Conservation (phyloP, 768 basidiomycete genomes). For the Tephrocybe sp. region DNA sequence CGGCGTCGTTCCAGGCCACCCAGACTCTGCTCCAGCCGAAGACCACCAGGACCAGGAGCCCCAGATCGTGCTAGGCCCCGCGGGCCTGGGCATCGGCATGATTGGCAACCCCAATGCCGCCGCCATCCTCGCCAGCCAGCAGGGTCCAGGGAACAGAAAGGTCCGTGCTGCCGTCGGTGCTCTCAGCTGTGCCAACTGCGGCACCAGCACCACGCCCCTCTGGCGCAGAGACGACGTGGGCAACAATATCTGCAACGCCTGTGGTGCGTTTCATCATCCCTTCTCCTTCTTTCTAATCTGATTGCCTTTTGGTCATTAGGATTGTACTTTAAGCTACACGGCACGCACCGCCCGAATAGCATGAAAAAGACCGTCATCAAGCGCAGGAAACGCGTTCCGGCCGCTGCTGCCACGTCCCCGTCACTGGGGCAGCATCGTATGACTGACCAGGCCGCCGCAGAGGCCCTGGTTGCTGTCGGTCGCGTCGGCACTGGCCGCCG, state of each 20-base stretch:
- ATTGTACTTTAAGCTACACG: constrained; percentile 97
- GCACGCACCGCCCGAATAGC: constrained; percentile 93
- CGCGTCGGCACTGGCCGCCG: constrained; percentile 42
- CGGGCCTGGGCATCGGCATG: constrained; percentile 20
- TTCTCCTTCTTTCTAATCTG: constrained; percentile 4
- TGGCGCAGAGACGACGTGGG: constrained; percentile 91
- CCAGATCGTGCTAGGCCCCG: constrained; percentile 18
- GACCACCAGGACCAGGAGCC: not conserved
- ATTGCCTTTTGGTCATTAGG: constrained; percentile 46
- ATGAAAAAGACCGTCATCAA: constrained; percentile 99
- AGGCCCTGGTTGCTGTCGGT: constrained; percentile 84
- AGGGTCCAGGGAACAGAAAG: constrained; percentile 26
- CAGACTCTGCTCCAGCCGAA: not conserved
- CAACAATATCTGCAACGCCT: constrained; percentile 94
- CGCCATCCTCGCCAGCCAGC: constrained; percentile 6
- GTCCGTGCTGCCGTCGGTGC: constrained; percentile 59
- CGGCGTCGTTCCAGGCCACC: constrained; percentile 14
- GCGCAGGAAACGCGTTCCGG: constrained; percentile 95
- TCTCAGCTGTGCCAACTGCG: constrained; percentile 84
- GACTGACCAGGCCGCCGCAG: constrained; percentile 87
- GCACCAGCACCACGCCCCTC: constrained; percentile 85
- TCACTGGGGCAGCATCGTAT: constrained; percentile 32
- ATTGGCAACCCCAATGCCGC: constrained; percentile 19
- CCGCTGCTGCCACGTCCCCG: constrained; percentile 63
- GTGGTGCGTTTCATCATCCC: constrained; percentile 63